Evolutionary conservation across 2,329 filamentous ascomycete genomes (phyloP).

Genomic region (Lachnellula arida): DNA sequence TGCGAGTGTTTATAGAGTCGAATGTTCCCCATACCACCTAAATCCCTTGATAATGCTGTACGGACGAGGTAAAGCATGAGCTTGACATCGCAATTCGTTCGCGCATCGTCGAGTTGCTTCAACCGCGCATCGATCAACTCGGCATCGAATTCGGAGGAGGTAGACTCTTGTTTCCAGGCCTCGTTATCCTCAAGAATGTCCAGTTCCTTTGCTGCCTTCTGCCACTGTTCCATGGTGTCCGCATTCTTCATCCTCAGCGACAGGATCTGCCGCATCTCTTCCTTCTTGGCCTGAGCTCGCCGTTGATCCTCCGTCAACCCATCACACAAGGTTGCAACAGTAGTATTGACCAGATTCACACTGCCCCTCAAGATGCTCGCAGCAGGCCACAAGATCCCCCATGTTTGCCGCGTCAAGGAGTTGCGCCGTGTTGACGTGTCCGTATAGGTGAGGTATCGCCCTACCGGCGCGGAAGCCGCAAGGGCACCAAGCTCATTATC

Average conservation of each 20-base stretch:
- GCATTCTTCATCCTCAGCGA: slow-evolving; percentile 63
- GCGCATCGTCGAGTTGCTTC: slow-evolving; percentile 68
- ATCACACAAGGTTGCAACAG: slow-evolving; percentile 25
- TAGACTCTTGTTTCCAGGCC: slow-evolving; percentile 67
- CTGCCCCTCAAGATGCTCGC: slow-evolving; percentile 23
- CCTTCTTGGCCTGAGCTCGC: slow-evolving; percentile 41
- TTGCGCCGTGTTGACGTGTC: slow-evolving; percentile 7
- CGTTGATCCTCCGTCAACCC: slow-evolving; percentile 40
- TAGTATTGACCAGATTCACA: slow-evolving; percentile 25
- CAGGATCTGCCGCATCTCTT: slow-evolving; percentile 59
- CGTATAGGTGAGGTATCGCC: slow-evolving; percentile 14
- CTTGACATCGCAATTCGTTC: slow-evolving; percentile 64
- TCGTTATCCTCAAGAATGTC: slow-evolving; percentile 78
- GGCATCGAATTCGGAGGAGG: slow-evolving; percentile 52
- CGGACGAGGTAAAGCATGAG: slow-evolving; percentile 77
- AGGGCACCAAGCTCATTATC: slow-evolving; percentile 10
- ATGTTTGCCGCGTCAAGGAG: slow-evolving; percentile 12
- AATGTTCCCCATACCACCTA: slow-evolving; percentile 82
- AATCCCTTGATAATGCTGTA: slow-evolving; percentile 71
- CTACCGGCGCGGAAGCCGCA: slow-evolving; percentile 13
- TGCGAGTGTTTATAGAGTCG: slow-evolving; percentile 80
- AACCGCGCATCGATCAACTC: slow-evolving; percentile 65
- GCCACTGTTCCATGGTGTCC: slow-evolving; percentile 67
- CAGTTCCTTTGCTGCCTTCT: slow-evolving; percentile 67
- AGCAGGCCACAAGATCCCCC: slow-evolving; percentile 24